Conservation (phyloP, 2,329 filamentous ascomycete genomes). For the Simplicillium sp. region DNA sequence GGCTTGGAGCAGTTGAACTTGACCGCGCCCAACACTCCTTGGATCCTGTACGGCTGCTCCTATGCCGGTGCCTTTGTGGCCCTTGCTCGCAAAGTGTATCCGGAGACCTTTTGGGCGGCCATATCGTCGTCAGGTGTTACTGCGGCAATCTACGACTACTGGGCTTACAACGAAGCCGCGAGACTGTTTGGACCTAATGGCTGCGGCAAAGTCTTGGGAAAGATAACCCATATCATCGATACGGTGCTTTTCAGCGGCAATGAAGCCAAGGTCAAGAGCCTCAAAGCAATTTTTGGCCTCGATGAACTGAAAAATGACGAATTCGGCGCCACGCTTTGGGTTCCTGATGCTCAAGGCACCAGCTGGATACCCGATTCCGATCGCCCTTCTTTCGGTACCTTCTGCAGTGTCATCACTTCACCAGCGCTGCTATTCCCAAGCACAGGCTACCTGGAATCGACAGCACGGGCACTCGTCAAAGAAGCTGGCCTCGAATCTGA, state of each 20-base stretch:
- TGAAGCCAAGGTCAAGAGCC: conserved; percentile 25
- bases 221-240: conserved; percentile 41
- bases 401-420: too few relatives aligned
- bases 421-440: too few relatives aligned
- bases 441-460: conserved; percentile 7
- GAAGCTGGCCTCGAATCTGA: conserved; percentile 28
- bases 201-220: conserved; percentile 57
- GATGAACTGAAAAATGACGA: conserved; percentile 16
- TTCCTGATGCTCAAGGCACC: too few relatives aligned
- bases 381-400: too few relatives aligned
- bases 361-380: too few relatives aligned
- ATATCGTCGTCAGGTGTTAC: conserved; percentile 77
- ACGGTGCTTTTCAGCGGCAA: conserved; percentile 35
- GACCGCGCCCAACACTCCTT: conserved; percentile 56
- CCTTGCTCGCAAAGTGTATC: conserved; percentile 66
- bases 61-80: conserved; percentile 76
- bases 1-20: conserved; percentile 60
- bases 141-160: conserved; percentile 69
- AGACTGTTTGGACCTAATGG: conserved; percentile 39
- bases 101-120: conserved; percentile 66
- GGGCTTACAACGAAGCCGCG: conserved; percentile 47
- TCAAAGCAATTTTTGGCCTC: conserved; percentile 24
- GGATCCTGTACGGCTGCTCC: conserved; percentile 73
- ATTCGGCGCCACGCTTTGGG: conserved; percentile 28
- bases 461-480: conserved; percentile 28